A percentile compares a stretch with the other conserved stretches of the same genome.
Evolutionary conservation across 306 rosid genomes (phyloP).

Genomic region (Acacia acuminata): DNA sequence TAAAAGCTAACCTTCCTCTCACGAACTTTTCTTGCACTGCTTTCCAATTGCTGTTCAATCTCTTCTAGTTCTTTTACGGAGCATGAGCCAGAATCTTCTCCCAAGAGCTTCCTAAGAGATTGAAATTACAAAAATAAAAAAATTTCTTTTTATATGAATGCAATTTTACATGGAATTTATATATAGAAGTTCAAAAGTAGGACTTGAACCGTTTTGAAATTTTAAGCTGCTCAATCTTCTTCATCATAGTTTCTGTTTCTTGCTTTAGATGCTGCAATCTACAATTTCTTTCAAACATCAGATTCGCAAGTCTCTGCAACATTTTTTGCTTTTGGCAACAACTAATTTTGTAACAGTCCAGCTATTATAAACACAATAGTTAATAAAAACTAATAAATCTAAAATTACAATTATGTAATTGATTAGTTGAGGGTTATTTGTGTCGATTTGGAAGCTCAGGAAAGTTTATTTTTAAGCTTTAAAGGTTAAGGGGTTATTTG

Average conservation of each 20-base stretch:
- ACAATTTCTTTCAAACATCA: slow-evolving; percentile 24
- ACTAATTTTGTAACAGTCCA: not conserved
- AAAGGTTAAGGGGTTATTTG: too few relatives aligned
- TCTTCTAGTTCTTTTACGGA: slow-evolving; percentile 70
- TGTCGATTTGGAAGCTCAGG: too few relatives aligned
- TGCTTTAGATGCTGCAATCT: slow-evolving; percentile 66
- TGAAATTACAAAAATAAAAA: not conserved
- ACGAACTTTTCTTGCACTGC: slow-evolving; percentile 60
- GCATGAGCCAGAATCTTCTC: slow-evolving; percentile 70
- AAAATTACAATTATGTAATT: too few relatives aligned
- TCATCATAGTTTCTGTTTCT: slow-evolving; percentile 66
- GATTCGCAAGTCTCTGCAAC: not conserved
- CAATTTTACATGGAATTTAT: slow-evolving; percentile 1
- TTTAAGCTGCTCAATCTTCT: slow-evolving; percentile 78
- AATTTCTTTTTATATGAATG: not conserved
- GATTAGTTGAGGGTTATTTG: too few relatives aligned
- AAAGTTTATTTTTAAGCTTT: too few relatives aligned
- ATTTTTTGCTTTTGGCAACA: not conserved
- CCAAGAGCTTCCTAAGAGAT: slow-evolving; percentile 64
- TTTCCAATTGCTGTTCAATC: slow-evolving; percentile 73
- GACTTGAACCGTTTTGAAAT: slow-evolving; percentile 68
- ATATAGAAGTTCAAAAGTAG: slow-evolving; percentile 4
- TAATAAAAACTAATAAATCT: too few relatives aligned
- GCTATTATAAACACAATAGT: too few relatives aligned
- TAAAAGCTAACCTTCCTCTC: slow-evolving; percentile 65